Conservation (phyloP, 192 early-diverging fungal genomes). For the Dimargaris verticillata region DNA sequence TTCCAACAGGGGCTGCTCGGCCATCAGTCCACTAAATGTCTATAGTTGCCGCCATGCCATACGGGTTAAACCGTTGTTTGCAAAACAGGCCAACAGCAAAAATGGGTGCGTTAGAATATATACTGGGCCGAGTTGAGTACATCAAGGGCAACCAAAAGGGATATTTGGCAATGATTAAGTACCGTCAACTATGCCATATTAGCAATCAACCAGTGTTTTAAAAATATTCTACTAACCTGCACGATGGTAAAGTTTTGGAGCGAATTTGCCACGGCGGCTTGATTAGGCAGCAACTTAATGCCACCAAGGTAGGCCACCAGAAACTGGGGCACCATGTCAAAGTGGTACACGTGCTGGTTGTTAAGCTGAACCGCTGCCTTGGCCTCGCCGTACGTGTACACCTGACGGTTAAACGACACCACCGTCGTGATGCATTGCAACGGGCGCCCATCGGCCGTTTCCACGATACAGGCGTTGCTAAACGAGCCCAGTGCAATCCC, state of each 20-base stretch:
- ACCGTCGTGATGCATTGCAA: not conserved
- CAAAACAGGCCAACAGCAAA: not conserved
- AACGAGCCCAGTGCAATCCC: not conserved
- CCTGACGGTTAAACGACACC: not conserved
- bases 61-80: not conserved
- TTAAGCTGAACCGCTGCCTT: not conserved
- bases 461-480: conserved; percentile 3
- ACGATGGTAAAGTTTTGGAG: not conserved
- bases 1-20: not conserved
- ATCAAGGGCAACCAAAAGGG: not conserved
- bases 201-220: not conserved
- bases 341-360: conserved; percentile 10
- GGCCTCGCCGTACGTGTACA: not conserved
- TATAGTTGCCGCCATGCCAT: not conserved
- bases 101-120: not conserved
- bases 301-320: not conserved
- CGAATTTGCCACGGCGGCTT: not conserved
- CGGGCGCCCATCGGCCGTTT: not conserved
- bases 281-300: not conserved
- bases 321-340: conserved; percentile 2
- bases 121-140: not conserved
- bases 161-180: not conserved
- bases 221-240: not conserved
- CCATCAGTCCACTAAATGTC: not conserved
- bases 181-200: not conserved